Evolutionary conservation across 768 basidiomycete genomes (phyloP), one percentile per base, ranked within the genome.

Genomic region (Amanita thiersii): DNA sequence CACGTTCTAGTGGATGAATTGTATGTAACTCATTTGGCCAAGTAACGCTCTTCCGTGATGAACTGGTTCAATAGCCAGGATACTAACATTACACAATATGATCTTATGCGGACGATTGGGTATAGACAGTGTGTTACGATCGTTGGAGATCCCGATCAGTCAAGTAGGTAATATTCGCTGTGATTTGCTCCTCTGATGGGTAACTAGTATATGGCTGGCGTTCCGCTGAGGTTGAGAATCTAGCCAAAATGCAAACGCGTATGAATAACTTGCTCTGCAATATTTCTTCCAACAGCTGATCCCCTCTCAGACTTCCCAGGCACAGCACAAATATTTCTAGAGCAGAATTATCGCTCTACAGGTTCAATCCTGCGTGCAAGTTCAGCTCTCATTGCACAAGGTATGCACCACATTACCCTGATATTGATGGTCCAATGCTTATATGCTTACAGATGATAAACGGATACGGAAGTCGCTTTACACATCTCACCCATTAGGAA

Each of bases 141-240:
- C 29, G 88, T 93, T 2, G 90, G 90, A 0, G 90, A 93, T 61
- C 90, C 90, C 0, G 90, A 93, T 57, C 90, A 93, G 55, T 88
- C 86, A 0, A 91, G 82, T 81, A 49, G 31, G 48, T 14, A 12
- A 48, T 21, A 15, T 37, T 19, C 26, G 40, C 23, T 9, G 11
- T 10, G 23, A 28, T n/a, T 12, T n/a, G 9, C 28, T 9, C 7
- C 6, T 33, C 17, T 43, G 8, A 39, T 49, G n/a, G 35, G 9
- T 9, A 21, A 21, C 14, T 43, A 81, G 77, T 90, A 30, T 90
- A 90, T 50, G 87, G 86, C 6, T 93, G 90, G 89, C 73, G 89
- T 9, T 80, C 83, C 4, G 87, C 80, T 17, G 84, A 90, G 51
- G 67, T 86, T 2, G 74, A 70, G 44, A 91, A 91, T 57, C 60